Base-by-base conservation (phyloP, 768 basidiomycete genomes). In the Lyophyllum shimeji region DNA sequence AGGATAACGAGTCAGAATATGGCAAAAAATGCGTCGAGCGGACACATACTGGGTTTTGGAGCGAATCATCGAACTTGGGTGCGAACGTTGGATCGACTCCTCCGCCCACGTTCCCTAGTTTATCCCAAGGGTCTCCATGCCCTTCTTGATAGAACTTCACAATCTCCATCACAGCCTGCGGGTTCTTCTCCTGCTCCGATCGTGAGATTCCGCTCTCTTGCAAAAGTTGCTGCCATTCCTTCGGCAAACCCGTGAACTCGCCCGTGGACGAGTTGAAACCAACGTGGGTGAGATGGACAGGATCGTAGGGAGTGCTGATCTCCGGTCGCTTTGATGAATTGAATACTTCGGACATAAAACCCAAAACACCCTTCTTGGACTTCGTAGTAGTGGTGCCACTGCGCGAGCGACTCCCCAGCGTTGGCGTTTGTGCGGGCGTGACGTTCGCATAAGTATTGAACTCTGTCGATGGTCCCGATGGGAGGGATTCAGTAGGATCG, bases 241-340 rank as follows among this genome's bases (percentile, higher is more conserved):
- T 96, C 2, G 97, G 97, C 29, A 99, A 80, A 2, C 97, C 97
- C 8, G 93, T 95, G 75, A 95, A 98, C 74, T 99, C 96, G 56
- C 97, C 97, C 0, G 96, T 98, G 54, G 93, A 96, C 6, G 93
- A 92, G 72, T 99, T 98, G 85, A 98, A 98, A 57, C 96, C 96
- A 68, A 99, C 97, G 69, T 99, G 97, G 2, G 97, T 98, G 66
- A 99, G 89, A 76, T 98, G 96, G 37, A 98, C 96, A 29, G 97
- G 97, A 73, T 99, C 97, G 70, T 96, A 98, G 0, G 97, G 97
- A 0, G 95, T 95, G 69, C 92, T 94, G 78, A 99, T 98, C 73
- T 96, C 94, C 13, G 83, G 85, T 12, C 89, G 83, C 72, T 90
- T 93, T 37, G 82, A 81, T 53, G 82, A 78, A 67, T 82, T 86